Percentiles rank a stretch among this genome's conserved stretches.
These are phyloP conservation scores for Phytophthora cactorum DNA, from an alignment of 352 stramenopile genomes.

Conservation along the genomic window DNA sequence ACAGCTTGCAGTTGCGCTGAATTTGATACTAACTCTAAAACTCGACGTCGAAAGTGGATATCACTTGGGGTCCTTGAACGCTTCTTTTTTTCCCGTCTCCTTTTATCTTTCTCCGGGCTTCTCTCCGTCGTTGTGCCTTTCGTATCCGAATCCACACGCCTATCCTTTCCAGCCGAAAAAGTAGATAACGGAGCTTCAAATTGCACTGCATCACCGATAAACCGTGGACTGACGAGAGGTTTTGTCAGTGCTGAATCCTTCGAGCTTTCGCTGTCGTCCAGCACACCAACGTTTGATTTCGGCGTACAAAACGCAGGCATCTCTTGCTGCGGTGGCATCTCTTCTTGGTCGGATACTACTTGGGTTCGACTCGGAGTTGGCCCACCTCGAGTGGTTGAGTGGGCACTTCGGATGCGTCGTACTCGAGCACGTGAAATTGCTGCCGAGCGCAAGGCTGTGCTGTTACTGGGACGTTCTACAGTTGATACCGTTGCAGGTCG, in stretches of 20 bases:
- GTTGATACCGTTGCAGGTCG: constrained; percentile 21
- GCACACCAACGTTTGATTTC: neutral
- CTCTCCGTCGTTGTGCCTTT: neutral
- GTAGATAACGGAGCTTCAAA: neutral
- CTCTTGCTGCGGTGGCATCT: neutral
- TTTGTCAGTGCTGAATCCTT: neutral
- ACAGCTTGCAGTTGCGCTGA: constrained; percentile 20
- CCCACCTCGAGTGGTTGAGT: constrained; percentile 6
- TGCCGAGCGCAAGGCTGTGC: constrained; percentile 22
- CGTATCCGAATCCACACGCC: neutral
- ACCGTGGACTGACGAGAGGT: too few species aligned
- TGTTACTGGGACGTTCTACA: constrained; percentile 4
- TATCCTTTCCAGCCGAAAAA: neutral
- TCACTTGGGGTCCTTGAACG: constrained; percentile 2
- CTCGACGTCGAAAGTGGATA: constrained; percentile 16
- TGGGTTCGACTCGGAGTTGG: neutral
- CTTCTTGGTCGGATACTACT: neutral
- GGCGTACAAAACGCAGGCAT: neutral
- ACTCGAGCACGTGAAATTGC: constrained; percentile 30
- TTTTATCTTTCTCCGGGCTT: constrained; percentile 8
- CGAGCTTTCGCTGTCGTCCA: neutral
- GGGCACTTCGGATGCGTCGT: constrained; percentile 31
- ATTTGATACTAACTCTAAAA: constrained; percentile 27
- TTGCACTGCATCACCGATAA: neutral
- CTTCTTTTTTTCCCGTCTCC: constrained; percentile 25